phyloP scores from a whole-genome alignment of 2,329 filamentous ascomycete species.

The Hypoxylon sp. region DNA sequence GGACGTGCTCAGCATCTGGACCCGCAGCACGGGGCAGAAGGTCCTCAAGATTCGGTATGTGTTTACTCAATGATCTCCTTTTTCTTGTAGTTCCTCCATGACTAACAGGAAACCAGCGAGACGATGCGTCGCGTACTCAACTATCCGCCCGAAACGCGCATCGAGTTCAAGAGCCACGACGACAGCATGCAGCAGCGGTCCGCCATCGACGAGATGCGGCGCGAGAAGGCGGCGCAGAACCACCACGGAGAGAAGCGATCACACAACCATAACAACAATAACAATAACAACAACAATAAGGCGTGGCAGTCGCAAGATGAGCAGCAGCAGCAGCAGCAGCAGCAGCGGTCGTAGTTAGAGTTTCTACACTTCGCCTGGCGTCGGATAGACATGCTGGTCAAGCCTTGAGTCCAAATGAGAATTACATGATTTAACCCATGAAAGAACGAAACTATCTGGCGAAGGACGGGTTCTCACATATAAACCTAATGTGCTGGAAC shows the following conservation, averaged over 20 bases:
- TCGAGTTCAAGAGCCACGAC: conserved; percentile 96
- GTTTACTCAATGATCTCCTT: background rate
- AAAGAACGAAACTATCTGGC: too few relatives aligned
- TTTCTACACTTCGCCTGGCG: background rate
- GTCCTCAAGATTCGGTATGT: conserved; percentile 95
- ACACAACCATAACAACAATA: conserved; percentile 38
- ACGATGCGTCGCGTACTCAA: conserved; percentile 90
- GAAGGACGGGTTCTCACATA: too few relatives aligned
- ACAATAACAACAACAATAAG: conserved; percentile 33
- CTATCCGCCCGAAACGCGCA: conserved; percentile 86
- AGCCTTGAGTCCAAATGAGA: conserved; percentile 21
- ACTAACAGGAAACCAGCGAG: conserved; percentile 66
- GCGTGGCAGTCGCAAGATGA: conserved; percentile 44
- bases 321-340: conserved; percentile 6
- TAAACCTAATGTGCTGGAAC: too few relatives aligned
- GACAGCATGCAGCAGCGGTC: conserved; percentile 92
- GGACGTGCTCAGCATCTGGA: conserved; percentile 98
- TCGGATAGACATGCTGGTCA: conserved; percentile 20
- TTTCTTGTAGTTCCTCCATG: background rate
- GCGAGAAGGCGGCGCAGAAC: conserved; percentile 74
- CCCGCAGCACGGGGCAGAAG: conserved; percentile 87
- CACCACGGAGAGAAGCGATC: conserved; percentile 48
- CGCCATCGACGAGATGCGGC: conserved; percentile 88
- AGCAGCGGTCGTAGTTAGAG: conserved; percentile 38
- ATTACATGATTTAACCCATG: conserved; percentile 17